These are phyloP conservation scores for Penicillium cinerascens DNA, from an alignment of 495 filamentous ascomycete genomes.

Conservation along the genomic window DNA sequence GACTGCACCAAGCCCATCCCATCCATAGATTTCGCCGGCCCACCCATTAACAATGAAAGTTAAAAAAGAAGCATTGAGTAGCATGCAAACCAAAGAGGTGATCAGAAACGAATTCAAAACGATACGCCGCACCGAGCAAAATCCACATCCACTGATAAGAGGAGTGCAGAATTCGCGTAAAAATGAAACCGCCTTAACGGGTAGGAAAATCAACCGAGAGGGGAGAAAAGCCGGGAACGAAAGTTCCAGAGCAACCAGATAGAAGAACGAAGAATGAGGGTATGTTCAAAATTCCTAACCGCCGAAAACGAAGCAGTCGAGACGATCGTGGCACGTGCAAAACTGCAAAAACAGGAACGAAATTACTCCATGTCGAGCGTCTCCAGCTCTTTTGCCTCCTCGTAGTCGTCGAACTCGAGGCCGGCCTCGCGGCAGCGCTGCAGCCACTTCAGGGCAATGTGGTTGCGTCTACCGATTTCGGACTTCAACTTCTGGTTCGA, in stretches of 20 bases:
- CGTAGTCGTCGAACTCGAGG: conserved; percentile 53
- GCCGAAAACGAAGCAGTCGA: conserved; percentile 13
- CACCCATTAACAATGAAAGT: conserved; percentile 32
- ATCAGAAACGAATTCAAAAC: background rate
- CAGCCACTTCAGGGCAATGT: conserved; percentile 67
- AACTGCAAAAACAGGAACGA: conserved; percentile 5
- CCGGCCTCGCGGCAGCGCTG: conserved; percentile 74
- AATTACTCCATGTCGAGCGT: conserved; percentile 37
- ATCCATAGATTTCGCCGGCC: conserved; percentile 37
- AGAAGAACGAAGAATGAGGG: conserved; percentile 20
- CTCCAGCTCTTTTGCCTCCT: conserved; percentile 42
- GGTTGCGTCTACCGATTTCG: conserved; percentile 59
- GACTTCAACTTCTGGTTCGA: conserved; percentile 88
- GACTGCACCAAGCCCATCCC: conserved; percentile 31
- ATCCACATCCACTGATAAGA: background rate
- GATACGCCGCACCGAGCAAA: conserved; percentile 1
- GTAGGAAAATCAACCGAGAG: background rate
- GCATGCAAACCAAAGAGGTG: background rate
- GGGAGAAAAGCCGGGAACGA: background rate
- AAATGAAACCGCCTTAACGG: background rate
- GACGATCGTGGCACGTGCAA: conserved; percentile 33
- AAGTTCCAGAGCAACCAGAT: conserved; percentile 2
- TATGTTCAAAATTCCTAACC: conserved; percentile 27
- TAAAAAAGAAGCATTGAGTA: conserved; percentile 2
- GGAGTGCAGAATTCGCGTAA: background rate